A percentile compares a stretch with the other conserved stretches of the same genome.
phyloP scores from a whole-genome alignment of 768 basidiomycete genomes.

The Suillus americanus region DNA sequence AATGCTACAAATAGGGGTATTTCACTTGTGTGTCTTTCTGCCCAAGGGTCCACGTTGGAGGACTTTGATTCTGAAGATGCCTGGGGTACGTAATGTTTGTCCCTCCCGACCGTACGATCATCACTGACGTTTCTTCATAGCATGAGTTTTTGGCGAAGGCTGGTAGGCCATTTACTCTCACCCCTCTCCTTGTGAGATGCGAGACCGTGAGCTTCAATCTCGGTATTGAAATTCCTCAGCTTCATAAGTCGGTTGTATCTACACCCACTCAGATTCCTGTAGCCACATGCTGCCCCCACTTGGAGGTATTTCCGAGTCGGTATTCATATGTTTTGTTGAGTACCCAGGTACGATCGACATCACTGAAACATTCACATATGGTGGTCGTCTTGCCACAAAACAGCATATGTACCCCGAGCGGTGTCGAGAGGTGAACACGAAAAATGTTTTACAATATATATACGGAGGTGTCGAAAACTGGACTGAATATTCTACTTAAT shows the following conservation, averaged over 20 bases:
- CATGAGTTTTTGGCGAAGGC: background rate
- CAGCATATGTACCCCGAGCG: background rate
- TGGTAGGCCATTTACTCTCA: background rate
- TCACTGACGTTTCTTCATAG: background rate
- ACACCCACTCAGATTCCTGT: constrained; percentile 3
- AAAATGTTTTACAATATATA: background rate
- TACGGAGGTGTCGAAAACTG: background rate
- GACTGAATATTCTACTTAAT: background rate
- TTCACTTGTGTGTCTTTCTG: background rate
- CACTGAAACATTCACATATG: background rate
- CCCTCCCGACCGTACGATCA: background rate
- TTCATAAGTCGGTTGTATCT: background rate
- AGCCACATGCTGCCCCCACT: constrained; percentile 12
- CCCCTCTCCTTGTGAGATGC: background rate
- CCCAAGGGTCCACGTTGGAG: background rate
- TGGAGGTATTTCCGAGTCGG: constrained; percentile 5
- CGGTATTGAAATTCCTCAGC: background rate
- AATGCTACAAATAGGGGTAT: background rate
- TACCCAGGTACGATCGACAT: constrained; percentile 3
- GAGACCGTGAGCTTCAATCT: background rate
- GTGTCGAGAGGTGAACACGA: background rate
- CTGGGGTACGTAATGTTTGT: background rate
- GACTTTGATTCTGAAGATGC: background rate
- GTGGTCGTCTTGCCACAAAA: background rate
- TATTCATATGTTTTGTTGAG: constrained; percentile 13